phyloP scores from a whole-genome alignment of 1,284 basidiomycete genomes.

The Cryptococcus sp. region DNA sequence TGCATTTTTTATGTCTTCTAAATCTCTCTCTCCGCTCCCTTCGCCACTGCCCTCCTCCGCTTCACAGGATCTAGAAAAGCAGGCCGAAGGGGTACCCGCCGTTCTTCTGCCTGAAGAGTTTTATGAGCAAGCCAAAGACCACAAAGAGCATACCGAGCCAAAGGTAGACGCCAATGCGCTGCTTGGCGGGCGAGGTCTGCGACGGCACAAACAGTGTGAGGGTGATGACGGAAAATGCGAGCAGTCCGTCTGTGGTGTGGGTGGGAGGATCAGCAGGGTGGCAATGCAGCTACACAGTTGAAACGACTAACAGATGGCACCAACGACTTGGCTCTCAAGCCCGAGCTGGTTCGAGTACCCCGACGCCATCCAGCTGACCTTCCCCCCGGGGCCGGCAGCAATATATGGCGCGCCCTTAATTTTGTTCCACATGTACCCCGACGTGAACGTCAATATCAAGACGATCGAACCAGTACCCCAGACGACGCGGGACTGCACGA shows the following conservation, averaged over 20 bases:
- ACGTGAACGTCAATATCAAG: conserved; percentile 75
- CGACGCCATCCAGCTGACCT: conserved; percentile 72
- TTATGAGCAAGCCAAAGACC: conserved; percentile 82
- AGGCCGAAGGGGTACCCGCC: conserved; percentile 50
- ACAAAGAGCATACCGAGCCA: conserved; percentile 81
- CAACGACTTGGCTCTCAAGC: conserved; percentile 86
- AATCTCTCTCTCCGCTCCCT: not conserved
- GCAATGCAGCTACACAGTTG: not conserved
- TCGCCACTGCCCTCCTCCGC: not conserved
- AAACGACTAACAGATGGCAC: conserved; percentile 70
- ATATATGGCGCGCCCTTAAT: conserved; percentile 80
- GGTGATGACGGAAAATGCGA: conserved; percentile 77
- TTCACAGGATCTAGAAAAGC: conserved; percentile 22
- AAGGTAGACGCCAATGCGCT: conserved; percentile 81
- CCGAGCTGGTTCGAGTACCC: conserved; percentile 90
- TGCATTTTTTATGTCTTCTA: conserved; percentile 1
- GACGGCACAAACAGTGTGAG: conserved; percentile 76
- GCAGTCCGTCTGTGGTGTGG: conserved; percentile 65
- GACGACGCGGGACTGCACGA: conserved; percentile 61
- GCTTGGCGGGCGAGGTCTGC: conserved; percentile 69
- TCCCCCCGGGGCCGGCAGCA: conserved; percentile 52
- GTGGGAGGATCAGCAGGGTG: not conserved
- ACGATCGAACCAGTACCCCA: conserved; percentile 65
- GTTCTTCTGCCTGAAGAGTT: conserved; percentile 90
- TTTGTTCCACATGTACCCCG: conserved; percentile 94